phyloP scores from a whole-genome alignment of 352 stramenopile genomes.

The Lagenidium sp. region DNA sequence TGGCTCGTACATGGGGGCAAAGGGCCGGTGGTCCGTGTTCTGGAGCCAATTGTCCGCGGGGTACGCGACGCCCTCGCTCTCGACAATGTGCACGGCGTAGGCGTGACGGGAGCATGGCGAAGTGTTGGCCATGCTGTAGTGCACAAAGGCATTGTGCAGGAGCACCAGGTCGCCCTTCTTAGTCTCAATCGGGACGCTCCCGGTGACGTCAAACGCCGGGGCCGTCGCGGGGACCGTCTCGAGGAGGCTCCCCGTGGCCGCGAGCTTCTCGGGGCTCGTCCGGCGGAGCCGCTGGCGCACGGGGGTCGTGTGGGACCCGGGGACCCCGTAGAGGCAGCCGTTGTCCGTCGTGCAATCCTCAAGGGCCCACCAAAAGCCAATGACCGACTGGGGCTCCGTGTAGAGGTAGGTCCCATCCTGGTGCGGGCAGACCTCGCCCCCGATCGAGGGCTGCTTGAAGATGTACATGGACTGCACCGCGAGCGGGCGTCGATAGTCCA shows the following conservation, averaged over 20 bases:
- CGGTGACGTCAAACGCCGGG: conserved; percentile 45
- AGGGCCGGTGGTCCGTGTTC: conserved; percentile 60
- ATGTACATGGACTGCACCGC: conserved; percentile 97
- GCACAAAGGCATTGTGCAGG: conserved; percentile 91
- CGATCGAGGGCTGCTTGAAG: conserved; percentile 93
- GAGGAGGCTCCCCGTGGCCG: conserved; percentile 31
- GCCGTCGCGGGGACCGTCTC: conserved; percentile 45
- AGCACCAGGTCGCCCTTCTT: conserved; percentile 92
- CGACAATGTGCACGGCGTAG: conserved; percentile 94
- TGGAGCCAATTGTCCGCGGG: conserved; percentile 93
- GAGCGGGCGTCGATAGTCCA: conserved; percentile 85
- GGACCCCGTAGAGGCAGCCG: conserved; percentile 91
- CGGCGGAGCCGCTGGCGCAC: conserved; percentile 82
- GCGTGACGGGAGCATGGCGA: conserved; percentile 87
- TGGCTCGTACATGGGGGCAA: conserved; percentile 51
- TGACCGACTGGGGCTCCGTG: conserved; percentile 92
- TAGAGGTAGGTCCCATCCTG: conserved; percentile 97
- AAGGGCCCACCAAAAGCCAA: conserved; percentile 94
- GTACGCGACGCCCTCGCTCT: conserved; percentile 84
- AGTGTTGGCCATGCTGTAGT: conserved; percentile 92
- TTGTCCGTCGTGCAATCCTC: conserved; percentile 94
- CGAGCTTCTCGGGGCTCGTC: conserved; percentile 34
- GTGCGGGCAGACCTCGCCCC: conserved; percentile 91
- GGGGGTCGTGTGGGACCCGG: conserved; percentile 83
- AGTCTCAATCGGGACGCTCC: conserved; percentile 62